phyloP scores from a whole-genome alignment of 169 alveolate genomes.

The Cystoisospora suis region DNA sequence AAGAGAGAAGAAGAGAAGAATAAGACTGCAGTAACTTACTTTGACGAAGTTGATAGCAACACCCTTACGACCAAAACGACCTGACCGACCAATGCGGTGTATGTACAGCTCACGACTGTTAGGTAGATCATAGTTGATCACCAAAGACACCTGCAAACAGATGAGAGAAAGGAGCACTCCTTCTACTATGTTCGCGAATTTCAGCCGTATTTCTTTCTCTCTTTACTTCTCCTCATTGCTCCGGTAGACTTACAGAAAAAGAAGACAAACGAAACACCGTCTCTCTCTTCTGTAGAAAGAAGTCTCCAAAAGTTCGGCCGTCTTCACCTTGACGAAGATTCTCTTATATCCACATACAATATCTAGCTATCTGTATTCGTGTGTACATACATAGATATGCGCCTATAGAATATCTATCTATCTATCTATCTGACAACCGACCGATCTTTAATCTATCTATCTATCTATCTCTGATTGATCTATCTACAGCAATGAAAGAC shows the following conservation, averaged over 20 bases:
- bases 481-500: no score
- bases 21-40: constrained; percentile 72
- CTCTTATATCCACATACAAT: not conserved
- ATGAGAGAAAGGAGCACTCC: not conserved
- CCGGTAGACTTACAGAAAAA: not conserved
- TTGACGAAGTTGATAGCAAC: constrained; percentile 98
- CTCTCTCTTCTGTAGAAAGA: no score
- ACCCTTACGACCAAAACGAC: constrained; percentile 99
- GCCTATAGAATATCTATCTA: not conserved
- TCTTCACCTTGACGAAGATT: no score
- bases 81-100: constrained; percentile 99
- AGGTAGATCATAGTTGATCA: constrained; percentile 98
- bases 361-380: not conserved
- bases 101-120: constrained; percentile 95
- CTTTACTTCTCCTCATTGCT: constrained; percentile 1
- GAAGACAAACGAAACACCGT: not conserved
- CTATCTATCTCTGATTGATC: no score
- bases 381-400: not conserved
- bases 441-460: no score
- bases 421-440: no score
- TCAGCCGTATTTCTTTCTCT: not conserved
- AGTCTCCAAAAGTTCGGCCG: no score
- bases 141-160: constrained; percentile 87
- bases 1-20: not conserved
- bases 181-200: not conserved